Percentiles rank a stretch among this genome's conserved stretches.
These are phyloP conservation scores for Diaporthe aspalathi DNA, from an alignment of 2,329 filamentous ascomycete species.

Conservation along the genomic window DNA sequence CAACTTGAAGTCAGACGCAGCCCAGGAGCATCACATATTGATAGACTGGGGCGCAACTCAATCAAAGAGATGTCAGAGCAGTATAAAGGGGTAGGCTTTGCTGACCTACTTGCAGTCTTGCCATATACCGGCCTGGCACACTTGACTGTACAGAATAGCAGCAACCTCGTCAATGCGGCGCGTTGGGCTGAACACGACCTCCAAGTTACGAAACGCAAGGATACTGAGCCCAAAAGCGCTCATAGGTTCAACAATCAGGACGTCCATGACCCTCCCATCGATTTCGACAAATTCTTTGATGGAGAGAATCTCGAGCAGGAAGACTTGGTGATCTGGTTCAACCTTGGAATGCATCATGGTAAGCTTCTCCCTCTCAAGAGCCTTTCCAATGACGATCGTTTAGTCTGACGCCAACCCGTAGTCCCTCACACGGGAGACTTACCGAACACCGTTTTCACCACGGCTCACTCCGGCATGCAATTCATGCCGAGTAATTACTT, in stretches of 20 bases:
- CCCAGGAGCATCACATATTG: background rate
- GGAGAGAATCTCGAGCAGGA: slow-evolving; percentile 55
- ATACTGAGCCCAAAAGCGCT: slow-evolving; percentile 61
- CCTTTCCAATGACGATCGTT: rapidly evolving
- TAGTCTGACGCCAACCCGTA: background rate
- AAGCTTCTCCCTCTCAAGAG: background rate
- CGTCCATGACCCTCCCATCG: slow-evolving; percentile 58
- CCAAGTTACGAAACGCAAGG: slow-evolving; percentile 61
- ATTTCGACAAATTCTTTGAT: slow-evolving; percentile 63
- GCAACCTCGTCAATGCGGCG: slow-evolving; percentile 57
- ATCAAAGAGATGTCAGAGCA: too few relatives aligned
- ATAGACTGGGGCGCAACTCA: too few relatives aligned
- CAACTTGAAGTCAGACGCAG: background rate
- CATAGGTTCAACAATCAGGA: slow-evolving; percentile 60
- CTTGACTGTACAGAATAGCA: slow-evolving; percentile 61
- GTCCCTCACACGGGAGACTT: slow-evolving; percentile 59
- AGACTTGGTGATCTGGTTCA: slow-evolving; percentile 65
- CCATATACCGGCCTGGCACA: slow-evolving; percentile 54
- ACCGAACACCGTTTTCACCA: slow-evolving; percentile 64
- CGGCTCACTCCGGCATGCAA: slow-evolving; percentile 56
- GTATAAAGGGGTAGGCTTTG: too few relatives aligned
- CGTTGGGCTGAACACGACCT: slow-evolving; percentile 64
- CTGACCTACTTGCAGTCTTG: slow-evolving; percentile 46
- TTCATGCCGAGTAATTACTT: slow-evolving; percentile 60
- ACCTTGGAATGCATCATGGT: slow-evolving; percentile 65